phyloP scores from a whole-genome alignment of 2,329 filamentous ascomycete species.

The Monosporascus sp. region DNA sequence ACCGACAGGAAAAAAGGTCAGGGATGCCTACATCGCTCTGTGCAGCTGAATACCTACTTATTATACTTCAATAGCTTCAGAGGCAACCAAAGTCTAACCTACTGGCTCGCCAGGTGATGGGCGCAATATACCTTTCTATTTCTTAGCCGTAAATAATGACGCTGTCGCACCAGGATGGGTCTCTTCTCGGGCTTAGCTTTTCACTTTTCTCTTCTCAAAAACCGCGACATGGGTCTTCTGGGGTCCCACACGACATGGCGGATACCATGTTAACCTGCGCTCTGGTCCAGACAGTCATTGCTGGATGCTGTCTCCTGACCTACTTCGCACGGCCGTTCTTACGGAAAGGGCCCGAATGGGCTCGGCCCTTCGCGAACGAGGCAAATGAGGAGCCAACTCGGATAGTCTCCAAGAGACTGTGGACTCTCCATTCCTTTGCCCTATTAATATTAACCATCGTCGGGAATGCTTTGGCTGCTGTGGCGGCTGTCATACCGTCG shows the following conservation, averaged over 20 bases:
- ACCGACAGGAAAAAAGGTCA: no score
- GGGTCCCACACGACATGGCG: constrained; percentile 9
- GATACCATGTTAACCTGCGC: constrained; percentile 13
- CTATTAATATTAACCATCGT: constrained; percentile 27
- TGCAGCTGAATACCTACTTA: no score
- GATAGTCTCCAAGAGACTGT: constrained; percentile 15
- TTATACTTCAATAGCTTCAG: no score
- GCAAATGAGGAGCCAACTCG: background rate
- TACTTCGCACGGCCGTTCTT: constrained; percentile 18
- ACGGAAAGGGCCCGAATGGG: constrained; percentile 32
- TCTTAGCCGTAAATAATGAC: background rate
- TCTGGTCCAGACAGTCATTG: constrained; percentile 25
- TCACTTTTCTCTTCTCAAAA: constrained; percentile 1
- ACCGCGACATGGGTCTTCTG: background rate
- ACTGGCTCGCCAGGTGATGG: no score
- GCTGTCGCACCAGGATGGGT: background rate
- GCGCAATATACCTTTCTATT: background rate
- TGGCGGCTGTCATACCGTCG: constrained; percentile 25
- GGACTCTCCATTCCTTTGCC: constrained; percentile 34
- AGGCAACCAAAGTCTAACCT: no score
- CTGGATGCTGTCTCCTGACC: constrained; percentile 25
- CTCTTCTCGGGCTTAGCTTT: background rate
- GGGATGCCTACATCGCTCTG: no score
- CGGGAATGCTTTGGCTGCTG: constrained; percentile 29
- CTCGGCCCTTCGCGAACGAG: constrained; percentile 39